Base-by-base conservation (phyloP, 2,329 filamentous ascomycete genomes). In the Oidium heveae region DNA sequence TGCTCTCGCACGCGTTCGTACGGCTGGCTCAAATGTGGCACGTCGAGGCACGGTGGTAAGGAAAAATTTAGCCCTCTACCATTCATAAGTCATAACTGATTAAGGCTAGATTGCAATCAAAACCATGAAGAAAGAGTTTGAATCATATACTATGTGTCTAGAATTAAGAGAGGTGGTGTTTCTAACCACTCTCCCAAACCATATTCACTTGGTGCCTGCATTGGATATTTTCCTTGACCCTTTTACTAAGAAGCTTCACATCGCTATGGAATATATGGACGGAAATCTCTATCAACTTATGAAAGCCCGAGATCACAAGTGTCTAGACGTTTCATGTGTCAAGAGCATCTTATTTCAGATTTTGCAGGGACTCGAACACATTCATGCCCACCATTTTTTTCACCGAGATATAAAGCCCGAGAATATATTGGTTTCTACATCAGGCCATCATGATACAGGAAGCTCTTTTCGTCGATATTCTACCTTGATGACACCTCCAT, bases 41-140 rank as follows among this genome's bases (percentile, higher is more conserved):
- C 83, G 87, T 61, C 77, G 88, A 67, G 89, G 89, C 61, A 94
- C 88, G 56, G 78, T 96, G 73, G 89, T 96, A 80, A 74, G 81
- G 73, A 59, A 20, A 9, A 5, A 34, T 24, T 3, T 28, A 18
- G 16, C 10, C 12, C 22, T 33, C 36, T 2, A 7, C 24, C 49
- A 12, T 8, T 34, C 33, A 13, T 6, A 12, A 22, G 20, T 33
- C 12, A 13, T 18, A 3, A 52, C 59, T 63, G 39, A 63, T 55
- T 24, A 22, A 32, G 37, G 1, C 44, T 61, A 96, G 91, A 84
- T 98, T 63, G 91, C 91, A 46, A 95, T 98, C 71, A 98, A 98
- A 71, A 96, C 91, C 6, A 98, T 98, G 91, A 98, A 98, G 75
- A 98, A 98, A 77, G 88, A 84, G 0, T 98, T 96, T 63, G 88